Evolutionary conservation across 2,329 filamentous ascomycete genomes (phyloP).

Genomic region (Hypoxylon sp.): DNA sequence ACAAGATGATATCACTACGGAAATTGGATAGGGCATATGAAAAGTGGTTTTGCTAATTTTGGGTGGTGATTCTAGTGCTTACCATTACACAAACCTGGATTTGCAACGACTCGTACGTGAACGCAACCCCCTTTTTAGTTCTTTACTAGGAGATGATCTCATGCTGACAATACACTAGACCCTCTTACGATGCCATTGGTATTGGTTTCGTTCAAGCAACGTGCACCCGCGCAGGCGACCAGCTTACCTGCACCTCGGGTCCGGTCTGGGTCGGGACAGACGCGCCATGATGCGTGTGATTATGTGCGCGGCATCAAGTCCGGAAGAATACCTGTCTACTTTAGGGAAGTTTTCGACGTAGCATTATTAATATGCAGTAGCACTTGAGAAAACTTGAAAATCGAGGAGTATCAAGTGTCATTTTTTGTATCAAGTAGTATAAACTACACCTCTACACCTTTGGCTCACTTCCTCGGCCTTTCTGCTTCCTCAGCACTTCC

Average conservation of each 20-base stretch:
- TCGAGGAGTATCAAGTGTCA: background rate
- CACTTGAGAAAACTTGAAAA: background rate
- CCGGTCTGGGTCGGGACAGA: constrained; percentile 49
- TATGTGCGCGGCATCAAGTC: background rate
- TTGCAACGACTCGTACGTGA: constrained; percentile 49
- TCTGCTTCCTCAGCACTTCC: background rate
- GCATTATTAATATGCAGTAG: background rate
- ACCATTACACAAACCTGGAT: constrained; percentile 47
- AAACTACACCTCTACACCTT: constrained; percentile 1
- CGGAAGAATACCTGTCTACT: background rate
- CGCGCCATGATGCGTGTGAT: background rate
- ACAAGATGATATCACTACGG: background rate
- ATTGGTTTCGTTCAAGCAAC: constrained; percentile 50
- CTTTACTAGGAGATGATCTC: background rate
- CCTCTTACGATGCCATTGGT: constrained; percentile 46
- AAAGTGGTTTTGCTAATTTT: background rate
- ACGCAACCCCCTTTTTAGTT: background rate
- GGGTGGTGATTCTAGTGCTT: constrained; percentile 37
- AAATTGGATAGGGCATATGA: too few relatives aligned
- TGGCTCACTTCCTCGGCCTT: background rate
- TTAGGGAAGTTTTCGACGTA: background rate
- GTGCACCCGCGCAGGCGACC: constrained; percentile 47
- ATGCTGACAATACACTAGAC: constrained; percentile 32
- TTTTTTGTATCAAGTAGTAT: background rate
- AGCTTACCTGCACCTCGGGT: constrained; percentile 49